Percentiles rank a stretch among this genome's conserved stretches.
phyloP scores from a whole-genome alignment of 2,329 filamentous ascomycete genomes.

The Corniculantispora saksenae region DNA sequence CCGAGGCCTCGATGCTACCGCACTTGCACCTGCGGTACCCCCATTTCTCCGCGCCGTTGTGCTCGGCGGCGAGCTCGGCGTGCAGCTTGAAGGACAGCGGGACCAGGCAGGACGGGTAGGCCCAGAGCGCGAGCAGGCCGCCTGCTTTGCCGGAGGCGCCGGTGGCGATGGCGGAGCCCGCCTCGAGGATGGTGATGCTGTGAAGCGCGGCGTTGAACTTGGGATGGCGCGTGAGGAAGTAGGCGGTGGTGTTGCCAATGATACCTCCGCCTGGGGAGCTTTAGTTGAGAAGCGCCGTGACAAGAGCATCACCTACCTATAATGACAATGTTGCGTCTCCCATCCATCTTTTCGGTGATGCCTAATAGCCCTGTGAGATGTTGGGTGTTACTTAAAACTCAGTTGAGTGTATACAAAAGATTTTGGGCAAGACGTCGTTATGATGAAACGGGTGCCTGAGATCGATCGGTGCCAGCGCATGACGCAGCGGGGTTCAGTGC shows the following conservation, averaged over 20 bases:
- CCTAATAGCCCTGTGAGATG: neutral
- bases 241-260: constrained; percentile 88
- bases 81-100: constrained; percentile 84
- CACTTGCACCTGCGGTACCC: constrained; percentile 81
- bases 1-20: constrained; percentile 55
- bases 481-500: constrained; percentile 11
- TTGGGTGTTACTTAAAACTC: neutral
- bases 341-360: constrained; percentile 31
- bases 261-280: constrained; percentile 74
- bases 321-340: constrained; percentile 50
- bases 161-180: constrained; percentile 77
- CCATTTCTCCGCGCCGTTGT: constrained; percentile 77
- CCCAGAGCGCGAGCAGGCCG: constrained; percentile 86
- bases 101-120: constrained; percentile 82
- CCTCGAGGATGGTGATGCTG: constrained; percentile 83
- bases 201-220: constrained; percentile 74
- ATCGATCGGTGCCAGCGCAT: constrained; percentile 7
- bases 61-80: constrained; percentile 78
- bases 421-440: neutral
- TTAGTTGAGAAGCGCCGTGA: constrained; percentile 16
- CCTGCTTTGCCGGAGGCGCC: constrained; percentile 94
- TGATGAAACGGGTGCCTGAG: neutral
- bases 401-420: neutral
- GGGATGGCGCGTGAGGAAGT: constrained; percentile 85
- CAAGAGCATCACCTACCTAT: constrained; percentile 39